phyloP scores from a whole-genome alignment of 495 filamentous ascomycete species.

The Penicillium crystallinum region DNA sequence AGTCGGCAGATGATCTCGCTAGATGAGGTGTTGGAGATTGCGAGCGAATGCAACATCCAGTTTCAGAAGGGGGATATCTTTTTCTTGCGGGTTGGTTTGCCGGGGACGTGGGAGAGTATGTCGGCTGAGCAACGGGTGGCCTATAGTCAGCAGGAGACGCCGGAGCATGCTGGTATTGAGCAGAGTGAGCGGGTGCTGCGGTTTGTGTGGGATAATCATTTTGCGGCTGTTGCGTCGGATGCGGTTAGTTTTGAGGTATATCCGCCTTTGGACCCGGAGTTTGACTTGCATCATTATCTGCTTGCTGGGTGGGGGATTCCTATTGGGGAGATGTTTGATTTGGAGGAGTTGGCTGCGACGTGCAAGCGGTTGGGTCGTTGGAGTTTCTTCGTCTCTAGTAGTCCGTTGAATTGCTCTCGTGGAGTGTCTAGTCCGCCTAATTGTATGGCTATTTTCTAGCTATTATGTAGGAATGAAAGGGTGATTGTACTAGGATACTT shows the following conservation, averaged over 20 bases:
- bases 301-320: slow-evolving; percentile 63
- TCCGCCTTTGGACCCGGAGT: slow-evolving; percentile 47
- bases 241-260: slow-evolving; percentile 63
- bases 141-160: slow-evolving; percentile 37
- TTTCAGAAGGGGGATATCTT: slow-evolving; percentile 61
- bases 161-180: slow-evolving; percentile 54
- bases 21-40: slow-evolving; percentile 43
- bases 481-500: not conserved
- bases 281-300: slow-evolving; percentile 59
- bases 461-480: not conserved
- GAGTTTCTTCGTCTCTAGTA: slow-evolving; percentile 67
- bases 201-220: slow-evolving; percentile 67
- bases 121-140: slow-evolving; percentile 30
- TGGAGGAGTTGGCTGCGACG: slow-evolving; percentile 49
- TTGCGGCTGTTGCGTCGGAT: slow-evolving; percentile 61
- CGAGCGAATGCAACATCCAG: slow-evolving; percentile 54
- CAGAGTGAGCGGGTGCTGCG: slow-evolving; percentile 61
- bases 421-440: slow-evolving; percentile 46
- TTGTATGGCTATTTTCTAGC: slow-evolving; percentile 44
- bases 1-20: slow-evolving; percentile 57
- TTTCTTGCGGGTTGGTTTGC: slow-evolving; percentile 67
- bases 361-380: slow-evolving; percentile 55
- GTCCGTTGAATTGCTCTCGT: slow-evolving; percentile 50
- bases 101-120: slow-evolving; percentile 39
- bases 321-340: slow-evolving; percentile 63